phyloP scores from a whole-genome alignment of 2,329 filamentous ascomycete genomes.

The Xylaria sp. region DNA sequence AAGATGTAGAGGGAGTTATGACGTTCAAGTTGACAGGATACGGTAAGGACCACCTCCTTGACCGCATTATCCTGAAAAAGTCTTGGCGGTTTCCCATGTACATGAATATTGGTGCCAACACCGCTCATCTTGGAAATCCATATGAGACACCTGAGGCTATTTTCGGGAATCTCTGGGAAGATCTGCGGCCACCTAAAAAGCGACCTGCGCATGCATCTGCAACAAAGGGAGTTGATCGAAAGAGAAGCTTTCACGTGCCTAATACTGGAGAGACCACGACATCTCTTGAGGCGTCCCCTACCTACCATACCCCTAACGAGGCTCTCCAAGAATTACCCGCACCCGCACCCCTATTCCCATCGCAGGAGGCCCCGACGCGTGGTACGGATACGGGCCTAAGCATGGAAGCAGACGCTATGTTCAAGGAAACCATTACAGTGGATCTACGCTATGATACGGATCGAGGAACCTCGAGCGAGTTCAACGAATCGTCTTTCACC shows the following conservation, averaged over 20 bases:
- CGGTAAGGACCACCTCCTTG: not conserved
- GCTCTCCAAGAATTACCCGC: not conserved
- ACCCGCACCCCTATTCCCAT: not conserved
- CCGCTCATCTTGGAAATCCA: not conserved
- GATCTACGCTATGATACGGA: not conserved
- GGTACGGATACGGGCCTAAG: no score
- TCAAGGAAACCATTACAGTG: not conserved
- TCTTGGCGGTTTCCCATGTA: not conserved
- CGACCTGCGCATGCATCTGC: not conserved
- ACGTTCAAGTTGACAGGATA: not conserved
- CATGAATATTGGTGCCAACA: slow-evolving; percentile 6
- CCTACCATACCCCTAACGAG: not conserved
- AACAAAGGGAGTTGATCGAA: not conserved
- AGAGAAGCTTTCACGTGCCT: not conserved
- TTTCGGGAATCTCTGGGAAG: not conserved
- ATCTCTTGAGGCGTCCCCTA: not conserved
- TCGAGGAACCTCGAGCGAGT: not conserved
- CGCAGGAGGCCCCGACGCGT: not conserved
- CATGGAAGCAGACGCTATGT: not conserved
- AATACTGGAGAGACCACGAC: not conserved
- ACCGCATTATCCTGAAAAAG: not conserved
- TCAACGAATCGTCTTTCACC: not conserved
- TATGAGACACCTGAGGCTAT: not conserved
- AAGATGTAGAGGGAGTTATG: no score
- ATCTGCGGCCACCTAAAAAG: not conserved